Evolutionary conservation across 306 rosid genomes (phyloP), one percentile per base, ranked within the genome.

Genomic region (Cucumis cinereus): DNA sequence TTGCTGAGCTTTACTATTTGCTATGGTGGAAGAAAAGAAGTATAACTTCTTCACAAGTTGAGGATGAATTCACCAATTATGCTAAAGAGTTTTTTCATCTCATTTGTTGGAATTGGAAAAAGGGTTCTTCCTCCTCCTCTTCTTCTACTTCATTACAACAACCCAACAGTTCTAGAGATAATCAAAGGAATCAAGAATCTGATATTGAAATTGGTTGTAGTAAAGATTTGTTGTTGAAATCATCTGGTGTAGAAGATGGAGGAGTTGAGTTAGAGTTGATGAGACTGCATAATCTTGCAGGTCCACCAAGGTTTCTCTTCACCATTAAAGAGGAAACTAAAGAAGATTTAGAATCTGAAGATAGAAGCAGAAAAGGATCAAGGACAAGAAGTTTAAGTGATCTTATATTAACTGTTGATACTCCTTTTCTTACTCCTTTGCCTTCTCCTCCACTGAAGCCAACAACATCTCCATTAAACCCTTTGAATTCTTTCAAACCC

Each of bases 21-120:
- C 63, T 94, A 26, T 92, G 99, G 97, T 90, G 98, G 98, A 94
- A 94, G 90, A 94, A 92, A 85, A 90, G 89, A 49, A 49, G 53
- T 30, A 30, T 30, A 30, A 30, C 77, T 58, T 80, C 26, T 73
- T 12, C 84, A 63, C 92, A 87, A 82, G 85, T 82, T 79, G 91
- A 80, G 56, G 85, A 79, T 69, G 88, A 81, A 72, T 79, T 82
- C 26, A 82, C 78, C 11, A 86, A 66, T 66, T 80, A 83, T 74
- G 81, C 88, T 57, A 89, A 87, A 30, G 89, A 80, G 23, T 22
- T 85, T 35, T 79, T 85, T 69, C 83, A 86, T 73, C 81, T 85
- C 74, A 79, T 79, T 17, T 89, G 86, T 73, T 86, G 86, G 89
- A 84, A 50, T 16, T 50, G 55, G 55, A 50, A 50, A 82, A 75